A percentile compares a stretch with the other conserved stretches of the same genome.
phyloP scores from a whole-genome alignment of 2,329 filamentous ascomycete species.

The Pseudogymnoascus sp. region DNA sequence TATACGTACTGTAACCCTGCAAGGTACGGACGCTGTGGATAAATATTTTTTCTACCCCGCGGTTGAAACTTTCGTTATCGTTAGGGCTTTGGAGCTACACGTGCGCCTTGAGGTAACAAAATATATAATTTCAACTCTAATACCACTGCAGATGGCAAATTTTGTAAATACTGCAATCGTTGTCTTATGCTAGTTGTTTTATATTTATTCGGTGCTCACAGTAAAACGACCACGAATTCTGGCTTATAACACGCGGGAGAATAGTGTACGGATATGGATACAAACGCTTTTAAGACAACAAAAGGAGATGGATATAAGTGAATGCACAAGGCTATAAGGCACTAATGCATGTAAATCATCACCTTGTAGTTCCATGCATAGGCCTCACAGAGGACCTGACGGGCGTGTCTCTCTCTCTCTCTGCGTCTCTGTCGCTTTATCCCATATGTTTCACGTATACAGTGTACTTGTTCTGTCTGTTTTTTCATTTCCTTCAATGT shows the following conservation, averaged over 20 bases:
- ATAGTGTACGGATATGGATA: neutral
- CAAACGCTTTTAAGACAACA: neutral
- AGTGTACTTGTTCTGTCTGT: neutral
- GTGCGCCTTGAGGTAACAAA: neutral
- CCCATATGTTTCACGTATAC: neutral
- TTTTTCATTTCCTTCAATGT: neutral
- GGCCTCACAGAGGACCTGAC: too few species aligned
- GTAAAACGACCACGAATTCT: neutral
- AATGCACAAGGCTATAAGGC: neutral
- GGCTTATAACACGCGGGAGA: neutral
- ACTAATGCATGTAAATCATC: neutral
- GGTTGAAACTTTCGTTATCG: neutral
- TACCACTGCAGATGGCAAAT: neutral
- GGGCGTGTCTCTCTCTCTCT: too few species aligned
- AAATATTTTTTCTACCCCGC: conserved; percentile 9
- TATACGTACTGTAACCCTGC: conserved; percentile 10
- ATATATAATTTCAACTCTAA: neutral
- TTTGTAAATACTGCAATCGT: neutral
- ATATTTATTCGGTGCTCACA: neutral
- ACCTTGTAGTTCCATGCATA: too few species aligned
- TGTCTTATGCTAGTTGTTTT: neutral
- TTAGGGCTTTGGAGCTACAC: conserved; percentile 8
- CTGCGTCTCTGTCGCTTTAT: too few species aligned
- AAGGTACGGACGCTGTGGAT: conserved; percentile 2
- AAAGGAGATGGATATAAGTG: neutral